Conservation (phyloP, 768 basidiomycete species). For the Tubosaeta brunneosetosa region DNA sequence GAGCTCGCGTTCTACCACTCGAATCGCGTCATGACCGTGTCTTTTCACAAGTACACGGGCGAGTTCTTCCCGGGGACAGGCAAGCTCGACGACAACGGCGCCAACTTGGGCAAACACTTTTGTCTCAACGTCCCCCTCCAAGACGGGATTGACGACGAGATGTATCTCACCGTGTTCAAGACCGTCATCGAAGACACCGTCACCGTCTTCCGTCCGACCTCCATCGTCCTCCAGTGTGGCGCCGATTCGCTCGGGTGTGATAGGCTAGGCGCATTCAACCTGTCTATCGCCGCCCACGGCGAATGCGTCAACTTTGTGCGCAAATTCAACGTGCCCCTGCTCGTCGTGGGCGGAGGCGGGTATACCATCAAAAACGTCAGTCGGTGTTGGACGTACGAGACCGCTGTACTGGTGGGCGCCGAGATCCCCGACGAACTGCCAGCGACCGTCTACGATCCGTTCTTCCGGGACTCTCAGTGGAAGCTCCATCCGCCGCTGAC, state of each 20-base stretch:
- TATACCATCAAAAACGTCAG: slow-evolving; percentile 97
- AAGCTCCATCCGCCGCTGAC: slow-evolving; percentile 91
- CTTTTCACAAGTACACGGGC: slow-evolving; percentile 98
- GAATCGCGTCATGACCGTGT: slow-evolving; percentile 97
- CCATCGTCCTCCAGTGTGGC: slow-evolving; percentile 95
- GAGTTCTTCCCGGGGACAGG: slow-evolving; percentile 99
- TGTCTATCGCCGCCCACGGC: slow-evolving; percentile 95
- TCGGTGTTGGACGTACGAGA: slow-evolving; percentile 99
- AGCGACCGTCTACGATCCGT: slow-evolving; percentile 83
- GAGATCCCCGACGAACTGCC: slow-evolving; percentile 85
- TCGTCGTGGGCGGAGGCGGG: slow-evolving; percentile 92
- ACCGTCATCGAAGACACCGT: slow-evolving; percentile 94
- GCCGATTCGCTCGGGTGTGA: slow-evolving; percentile 96
- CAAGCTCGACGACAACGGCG: slow-evolving; percentile 89
- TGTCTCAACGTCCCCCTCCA: slow-evolving; percentile 91
- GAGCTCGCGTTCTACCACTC: slow-evolving; percentile 97
- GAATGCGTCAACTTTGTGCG: slow-evolving; percentile 98
- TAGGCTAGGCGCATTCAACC: slow-evolving; percentile 92
- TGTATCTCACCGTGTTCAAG: slow-evolving; percentile 94
- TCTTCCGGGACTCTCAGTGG: slow-evolving; percentile 89
- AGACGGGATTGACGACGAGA: slow-evolving; percentile 96
- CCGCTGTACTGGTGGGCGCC: slow-evolving; percentile 83
- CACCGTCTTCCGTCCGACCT: slow-evolving; percentile 76
- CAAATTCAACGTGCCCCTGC: slow-evolving; percentile 82
- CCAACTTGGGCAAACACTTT: slow-evolving; percentile 89